Evolutionary conservation across 306 rosid genomes (phyloP).

Genomic region (Vigna mungo): DNA sequence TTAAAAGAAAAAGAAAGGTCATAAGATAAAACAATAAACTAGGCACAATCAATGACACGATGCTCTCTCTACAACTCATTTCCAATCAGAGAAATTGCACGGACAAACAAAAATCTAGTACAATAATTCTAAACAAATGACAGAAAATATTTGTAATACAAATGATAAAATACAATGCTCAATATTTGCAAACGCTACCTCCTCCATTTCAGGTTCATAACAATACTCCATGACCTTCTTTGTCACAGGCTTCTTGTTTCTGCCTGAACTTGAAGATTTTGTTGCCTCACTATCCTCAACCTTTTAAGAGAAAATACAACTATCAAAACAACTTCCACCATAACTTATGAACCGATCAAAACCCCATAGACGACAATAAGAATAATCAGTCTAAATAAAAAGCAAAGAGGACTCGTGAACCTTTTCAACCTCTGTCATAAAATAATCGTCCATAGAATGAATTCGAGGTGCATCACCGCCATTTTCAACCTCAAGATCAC

Average conservation of each 20-base stretch:
- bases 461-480: conserved; percentile 92
- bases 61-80: conserved; percentile 20
- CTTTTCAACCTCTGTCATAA: conserved; percentile 98
- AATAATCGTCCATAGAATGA: conserved; percentile 98
- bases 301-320: conserved; percentile 52
- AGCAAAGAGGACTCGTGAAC: conserved; percentile 47
- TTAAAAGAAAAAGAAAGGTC: neutral
- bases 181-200: conserved; percentile 61
- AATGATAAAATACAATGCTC: conserved; percentile 22
- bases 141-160: conserved; percentile 22
- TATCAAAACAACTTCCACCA: conserved; percentile 32
- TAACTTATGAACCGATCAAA: conserved; percentile 29
- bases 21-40: conserved; percentile 18
- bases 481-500: conserved; percentile 90
- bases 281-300: conserved; percentile 73
- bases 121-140: conserved; percentile 28
- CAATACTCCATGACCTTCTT: conserved; percentile 97
- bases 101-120: conserved; percentile 9
- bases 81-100: conserved; percentile 17
- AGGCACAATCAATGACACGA: conserved; percentile 8
- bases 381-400: conserved; percentile 27
- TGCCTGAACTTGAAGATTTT: conserved; percentile 73
- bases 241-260: conserved; percentile 76
- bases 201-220: conserved; percentile 99
- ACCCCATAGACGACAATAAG: conserved; percentile 11